Evolutionary conservation across 1,284 basidiomycete species (phyloP).

Genomic region (Tremellales sp.): DNA sequence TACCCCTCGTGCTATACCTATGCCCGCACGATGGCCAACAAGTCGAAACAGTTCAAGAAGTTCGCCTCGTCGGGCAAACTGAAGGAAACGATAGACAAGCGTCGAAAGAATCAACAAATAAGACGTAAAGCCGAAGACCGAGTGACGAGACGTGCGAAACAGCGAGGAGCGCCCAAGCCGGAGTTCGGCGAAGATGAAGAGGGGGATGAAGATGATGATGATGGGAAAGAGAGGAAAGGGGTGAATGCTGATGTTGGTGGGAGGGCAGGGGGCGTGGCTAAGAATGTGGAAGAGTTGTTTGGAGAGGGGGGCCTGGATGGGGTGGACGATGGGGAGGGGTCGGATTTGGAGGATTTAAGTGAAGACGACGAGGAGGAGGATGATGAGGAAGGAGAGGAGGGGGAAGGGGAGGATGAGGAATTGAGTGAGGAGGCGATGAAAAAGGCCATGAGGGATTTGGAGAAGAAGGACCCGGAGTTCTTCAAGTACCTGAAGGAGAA

Average conservation of each 20-base stretch:
- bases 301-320: constrained; percentile 51
- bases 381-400: constrained; percentile 47
- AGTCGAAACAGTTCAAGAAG: constrained; percentile 73
- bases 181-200: constrained; percentile 51
- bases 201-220: constrained; percentile 30
- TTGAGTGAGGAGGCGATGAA: constrained; percentile 62
- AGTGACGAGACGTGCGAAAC: constrained; percentile 36
- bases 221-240: constrained; percentile 49
- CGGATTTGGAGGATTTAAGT: constrained; percentile 59
- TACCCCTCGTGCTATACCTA: no score
- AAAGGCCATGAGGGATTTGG: constrained; percentile 77
- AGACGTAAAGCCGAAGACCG: constrained; percentile 66
- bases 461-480: constrained; percentile 96
- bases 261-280: constrained; percentile 38
- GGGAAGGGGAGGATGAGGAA: constrained; percentile 53
- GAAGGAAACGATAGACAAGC: constrained; percentile 73
- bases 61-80: constrained; percentile 82
- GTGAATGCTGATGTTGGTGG: constrained; percentile 44
- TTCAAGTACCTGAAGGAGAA: constrained; percentile 98
- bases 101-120: constrained; percentile 69
- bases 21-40: constrained; percentile 57
- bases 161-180: constrained; percentile 47
- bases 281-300: constrained; percentile 76
- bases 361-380: constrained; percentile 50
- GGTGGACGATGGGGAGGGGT: constrained; percentile 27